Conservation (phyloP, 78 protist genomes). For the Isochrysis galbana region DNA sequence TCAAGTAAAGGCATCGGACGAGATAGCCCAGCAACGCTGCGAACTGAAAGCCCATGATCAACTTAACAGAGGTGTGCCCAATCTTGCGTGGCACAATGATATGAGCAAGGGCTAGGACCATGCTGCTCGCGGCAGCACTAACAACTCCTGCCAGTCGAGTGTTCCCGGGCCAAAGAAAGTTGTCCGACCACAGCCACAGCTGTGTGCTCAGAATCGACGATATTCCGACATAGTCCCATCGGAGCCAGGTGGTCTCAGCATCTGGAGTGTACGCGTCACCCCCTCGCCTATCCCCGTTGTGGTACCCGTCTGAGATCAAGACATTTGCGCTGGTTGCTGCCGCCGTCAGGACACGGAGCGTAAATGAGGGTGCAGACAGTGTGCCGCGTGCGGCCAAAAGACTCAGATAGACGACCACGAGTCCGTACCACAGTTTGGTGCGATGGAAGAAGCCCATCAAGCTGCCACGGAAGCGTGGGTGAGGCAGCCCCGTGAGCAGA, state of each 20-base stretch:
- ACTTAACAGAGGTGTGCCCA: not conserved
- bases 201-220: not conserved
- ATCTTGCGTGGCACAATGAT: not conserved
- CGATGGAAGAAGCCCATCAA: not conserved
- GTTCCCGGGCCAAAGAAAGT: not conserved
- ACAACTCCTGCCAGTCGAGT: not conserved
- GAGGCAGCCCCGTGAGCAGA: not conserved
- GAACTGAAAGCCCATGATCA: not conserved
- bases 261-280: not conserved
- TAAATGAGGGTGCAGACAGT: not conserved
- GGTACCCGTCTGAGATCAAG: not conserved
- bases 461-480: not conserved
- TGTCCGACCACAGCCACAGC: not conserved
- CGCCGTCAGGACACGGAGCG: not conserved
- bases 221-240: conserved; percentile 1
- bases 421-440: not conserved
- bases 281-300: not conserved
- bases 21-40: not conserved
- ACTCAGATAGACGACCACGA: not conserved
- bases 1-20: not conserved
- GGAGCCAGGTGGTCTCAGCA: not conserved
- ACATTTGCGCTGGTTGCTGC: not conserved
- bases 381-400: too few relatives aligned
- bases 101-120: not conserved
- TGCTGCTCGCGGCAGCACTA: not conserved